phyloP scores from a whole-genome alignment of 2,329 filamentous ascomycete genomes.

The Bimuria novae-zelandiae region DNA sequence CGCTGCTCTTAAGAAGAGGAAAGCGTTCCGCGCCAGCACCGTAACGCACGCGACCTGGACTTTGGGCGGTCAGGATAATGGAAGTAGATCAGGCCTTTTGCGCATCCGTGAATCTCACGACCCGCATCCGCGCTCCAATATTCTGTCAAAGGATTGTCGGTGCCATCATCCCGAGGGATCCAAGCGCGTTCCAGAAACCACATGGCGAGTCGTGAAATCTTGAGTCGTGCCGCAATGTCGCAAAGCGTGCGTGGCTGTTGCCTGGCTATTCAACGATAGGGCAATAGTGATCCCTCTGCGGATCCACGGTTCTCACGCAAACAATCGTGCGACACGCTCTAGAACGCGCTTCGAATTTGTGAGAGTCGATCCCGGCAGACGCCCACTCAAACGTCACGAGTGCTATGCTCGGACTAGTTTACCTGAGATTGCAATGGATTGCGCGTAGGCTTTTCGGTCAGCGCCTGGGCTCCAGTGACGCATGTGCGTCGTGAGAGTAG shows the following conservation, averaged over 20 bases:
- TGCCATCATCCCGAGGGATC: not conserved
- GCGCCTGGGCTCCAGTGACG: too few relatives aligned
- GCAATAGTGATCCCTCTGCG: too few relatives aligned
- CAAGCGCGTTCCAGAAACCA: not conserved
- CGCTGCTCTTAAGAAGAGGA: too few relatives aligned
- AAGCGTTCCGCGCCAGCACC: too few relatives aligned
- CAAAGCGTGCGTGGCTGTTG: too few relatives aligned
- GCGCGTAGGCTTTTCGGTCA: not conserved
- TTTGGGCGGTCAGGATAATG: too few relatives aligned
- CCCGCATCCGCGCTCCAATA: not conserved
- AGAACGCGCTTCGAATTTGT: not conserved
- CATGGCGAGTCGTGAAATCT: not conserved
- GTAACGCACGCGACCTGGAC: too few relatives aligned
- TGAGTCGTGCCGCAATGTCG: not conserved
- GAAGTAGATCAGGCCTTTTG: not conserved
- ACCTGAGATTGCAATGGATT: not conserved
- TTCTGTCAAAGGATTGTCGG: not conserved
- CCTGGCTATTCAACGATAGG: too few relatives aligned
- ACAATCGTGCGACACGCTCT: conserved; percentile 2
- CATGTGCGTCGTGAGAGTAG: too few relatives aligned
- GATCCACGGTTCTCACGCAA: not conserved
- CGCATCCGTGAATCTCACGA: conserved; percentile 1
- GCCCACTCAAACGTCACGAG: conserved; percentile 3
- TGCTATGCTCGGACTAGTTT: not conserved
- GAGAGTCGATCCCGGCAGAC: not conserved